Evolutionary conservation across 306 rosid genomes (phyloP), one percentile per base, ranked within the genome.

Genomic region (Cicer yamashitae): DNA sequence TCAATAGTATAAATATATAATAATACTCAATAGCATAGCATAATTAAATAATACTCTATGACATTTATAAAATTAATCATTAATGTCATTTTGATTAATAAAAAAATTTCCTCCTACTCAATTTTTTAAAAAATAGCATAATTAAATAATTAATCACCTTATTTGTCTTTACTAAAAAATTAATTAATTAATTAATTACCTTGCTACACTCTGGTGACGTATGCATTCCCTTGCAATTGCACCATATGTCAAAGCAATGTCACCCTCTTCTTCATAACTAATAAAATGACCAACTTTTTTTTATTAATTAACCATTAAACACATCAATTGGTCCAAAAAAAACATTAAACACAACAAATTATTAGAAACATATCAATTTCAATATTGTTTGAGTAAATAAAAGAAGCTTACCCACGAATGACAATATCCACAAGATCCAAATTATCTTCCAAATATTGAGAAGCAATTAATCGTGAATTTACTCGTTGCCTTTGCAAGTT

Each of bases 191-290:
- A 45, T 52, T 25, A 43, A 84, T 74, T 72, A 93, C 98, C 87
- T 93, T 17, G 98, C 98, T 61, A 89, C 91, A 41, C 73, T 75
- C 77, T 93, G 98, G 79, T 91, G 98, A 78, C 98, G 96, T 79
- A 93, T 91, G 85, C 93, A 93, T 72, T 93, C 98, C 79, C 96
- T 85, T 81, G 91, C 67, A 85, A 91, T 82, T 30, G 94, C 86
- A 30, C 98, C 94, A 79, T 84, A 91, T 66, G 88, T 88, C 58
- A 93, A 77, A 81, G 91, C 94, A 89, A 93, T 88, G 54, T 91
- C 96, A 38, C 89, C 77, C 25, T 85, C 53, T 77, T 81, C 83
- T 77, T 81, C 93, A 38, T 93, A 93, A 61, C 98, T 93, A 61
- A 11, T 67, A 37, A 67, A 77, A 71, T 45, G 4, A 45, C 70